Conservation (phyloP, 495 filamentous ascomycete species). For the Aspergillus homomorphus region DNA sequence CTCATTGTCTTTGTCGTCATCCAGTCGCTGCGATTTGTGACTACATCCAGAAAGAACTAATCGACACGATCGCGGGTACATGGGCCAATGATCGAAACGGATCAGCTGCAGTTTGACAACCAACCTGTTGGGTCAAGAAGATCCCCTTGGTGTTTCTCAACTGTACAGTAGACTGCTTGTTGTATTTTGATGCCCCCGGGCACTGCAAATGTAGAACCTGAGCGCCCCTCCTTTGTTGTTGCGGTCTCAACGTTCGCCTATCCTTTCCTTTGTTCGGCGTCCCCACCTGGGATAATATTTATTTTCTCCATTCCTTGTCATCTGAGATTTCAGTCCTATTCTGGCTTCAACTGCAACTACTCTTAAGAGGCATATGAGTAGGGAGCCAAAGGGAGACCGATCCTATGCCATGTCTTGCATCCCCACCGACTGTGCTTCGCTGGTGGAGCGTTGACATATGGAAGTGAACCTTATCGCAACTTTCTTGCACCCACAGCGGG, state of each 20-base stretch:
- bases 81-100: slow-evolving; percentile 4
- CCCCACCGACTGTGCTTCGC: neutral
- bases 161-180: slow-evolving; percentile 8
- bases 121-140: neutral
- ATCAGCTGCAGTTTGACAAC: neutral
- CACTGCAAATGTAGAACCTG: neutral
- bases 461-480: slow-evolving; percentile 20
- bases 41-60: neutral
- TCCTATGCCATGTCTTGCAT: neutral
- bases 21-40: neutral
- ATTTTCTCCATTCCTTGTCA: neutral
- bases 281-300: neutral
- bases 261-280: neutral
- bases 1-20: neutral
- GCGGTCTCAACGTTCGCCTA: neutral
- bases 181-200: slow-evolving; percentile 1
- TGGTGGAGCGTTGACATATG: slow-evolving; percentile 8
- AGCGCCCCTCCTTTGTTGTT: slow-evolving; percentile 1
- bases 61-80: neutral
- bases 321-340: neutral
- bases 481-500: slow-evolving; percentile 6
- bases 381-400: neutral
- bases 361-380: neutral
- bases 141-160: neutral
- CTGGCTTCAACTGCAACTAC: neutral